phyloP scores from a whole-genome alignment of 2,329 filamentous ascomycete species.

The Monosporascus sp. region DNA sequence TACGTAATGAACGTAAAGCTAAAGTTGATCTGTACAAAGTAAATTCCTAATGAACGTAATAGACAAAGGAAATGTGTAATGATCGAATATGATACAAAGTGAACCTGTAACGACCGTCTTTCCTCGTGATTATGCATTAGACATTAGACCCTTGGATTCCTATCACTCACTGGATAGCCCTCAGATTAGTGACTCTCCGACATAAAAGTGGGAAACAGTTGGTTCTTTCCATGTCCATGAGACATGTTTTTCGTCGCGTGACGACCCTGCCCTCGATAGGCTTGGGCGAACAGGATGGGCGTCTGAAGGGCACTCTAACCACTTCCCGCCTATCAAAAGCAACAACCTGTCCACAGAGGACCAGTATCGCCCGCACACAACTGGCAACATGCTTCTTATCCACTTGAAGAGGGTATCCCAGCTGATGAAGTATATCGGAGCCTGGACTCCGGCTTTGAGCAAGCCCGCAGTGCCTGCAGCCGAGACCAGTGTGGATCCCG shows the following conservation, averaged over 20 bases:
- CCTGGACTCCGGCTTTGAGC: background rate
- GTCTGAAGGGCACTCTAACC: background rate
- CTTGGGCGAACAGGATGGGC: background rate
- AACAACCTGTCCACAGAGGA: background rate
- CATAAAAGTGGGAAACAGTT: background rate
- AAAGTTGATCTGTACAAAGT: too few relatives aligned
- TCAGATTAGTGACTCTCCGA: background rate
- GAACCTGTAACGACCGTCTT: too few relatives aligned
- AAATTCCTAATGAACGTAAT: too few relatives aligned
- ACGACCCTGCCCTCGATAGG: background rate
- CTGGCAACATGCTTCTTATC: background rate
- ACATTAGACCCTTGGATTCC: too few relatives aligned
- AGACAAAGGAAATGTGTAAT: too few relatives aligned
- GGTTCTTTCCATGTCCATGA: background rate
- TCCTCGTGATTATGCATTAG: too few relatives aligned
- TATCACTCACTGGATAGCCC: too few relatives aligned
- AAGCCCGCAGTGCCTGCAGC: background rate
- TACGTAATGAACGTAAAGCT: too few relatives aligned
- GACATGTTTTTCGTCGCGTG: background rate
- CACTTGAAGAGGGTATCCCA: background rate
- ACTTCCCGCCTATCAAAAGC: background rate
- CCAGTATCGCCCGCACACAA: constrained; percentile 1
- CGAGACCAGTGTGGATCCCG: background rate
- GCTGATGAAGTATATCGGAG: constrained; percentile 1
- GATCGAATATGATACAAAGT: too few relatives aligned